Evolutionary conservation across 208 protist genomes (phyloP), one percentile per base, ranked within the genome.

Genomic region (Leishmania gerbilli): DNA sequence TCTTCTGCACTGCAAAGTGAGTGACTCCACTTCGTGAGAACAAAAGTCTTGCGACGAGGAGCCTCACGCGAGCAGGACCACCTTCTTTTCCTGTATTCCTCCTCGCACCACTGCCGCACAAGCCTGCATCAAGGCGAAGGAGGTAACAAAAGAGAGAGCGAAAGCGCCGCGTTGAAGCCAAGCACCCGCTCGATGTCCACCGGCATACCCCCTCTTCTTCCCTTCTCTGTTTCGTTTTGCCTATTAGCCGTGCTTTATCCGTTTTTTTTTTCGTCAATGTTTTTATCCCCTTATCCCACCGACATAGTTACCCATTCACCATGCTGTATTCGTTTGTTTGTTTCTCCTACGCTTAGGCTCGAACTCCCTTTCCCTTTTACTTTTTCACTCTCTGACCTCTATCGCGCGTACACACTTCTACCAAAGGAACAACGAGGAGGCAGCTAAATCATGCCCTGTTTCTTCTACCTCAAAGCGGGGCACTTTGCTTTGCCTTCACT

Each of bases 271-370:
- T 56, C 15, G 40, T 31, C 9, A 24, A 45, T 84, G n/a, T 37
- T 55, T 60, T 68, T 49, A 37, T 68, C 17, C 3, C 76, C 75
- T 27, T 45, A 40, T 58, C 49, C 31, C 45, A 68, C 19, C 56
- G n/a, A 68, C 76, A 71, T 79, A 27, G 31, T 37, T 31, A 72
- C 60, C n/a, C 76, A 83, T 71, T 49, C 40, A 31, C 68, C 49
- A n/a, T 31, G 15, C n/a, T 60, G 47, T 58, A 62, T 62, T 76
- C 68, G 31, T 55, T 65, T 68, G 45, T 78, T 77, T 76, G 49
- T 24, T 77, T 80, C 81, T 76, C 56, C 77, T 58, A 24, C 71
- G 47, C n/a, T 6, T 42, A 72, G 56, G 78, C 34, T n/a, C 2
- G 45, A 49, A 53, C n/a, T 17, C 42, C 0, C 42, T 45, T 51